phyloP scores from a whole-genome alignment of 768 basidiomycete genomes.

The Mycena epipterygia region DNA sequence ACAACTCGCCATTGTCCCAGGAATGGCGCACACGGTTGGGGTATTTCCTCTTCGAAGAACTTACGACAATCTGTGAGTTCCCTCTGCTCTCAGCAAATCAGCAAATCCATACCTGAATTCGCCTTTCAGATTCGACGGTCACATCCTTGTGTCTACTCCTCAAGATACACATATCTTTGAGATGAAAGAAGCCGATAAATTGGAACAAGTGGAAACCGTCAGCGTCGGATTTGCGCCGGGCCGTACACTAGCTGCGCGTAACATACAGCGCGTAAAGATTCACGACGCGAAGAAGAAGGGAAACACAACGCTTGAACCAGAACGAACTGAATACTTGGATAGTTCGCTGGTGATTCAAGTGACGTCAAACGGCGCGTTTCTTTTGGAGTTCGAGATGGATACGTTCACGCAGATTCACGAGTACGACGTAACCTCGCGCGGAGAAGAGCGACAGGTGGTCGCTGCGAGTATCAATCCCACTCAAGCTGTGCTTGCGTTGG shows the following conservation, averaged over 20 bases:
- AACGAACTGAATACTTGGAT: conserved; percentile 50
- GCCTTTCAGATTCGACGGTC: conserved; percentile 61
- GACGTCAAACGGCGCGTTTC: conserved; percentile 65
- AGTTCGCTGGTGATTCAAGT: conserved; percentile 81
- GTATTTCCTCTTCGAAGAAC: conserved; percentile 72
- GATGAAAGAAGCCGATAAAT: conserved; percentile 60
- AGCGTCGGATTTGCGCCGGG: conserved; percentile 60
- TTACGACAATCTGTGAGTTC: conserved; percentile 64
- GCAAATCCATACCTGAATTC: conserved; percentile 9
- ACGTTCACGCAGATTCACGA: conserved; percentile 56
- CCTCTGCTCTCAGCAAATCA: background rate
- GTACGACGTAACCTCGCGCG: conserved; percentile 52
- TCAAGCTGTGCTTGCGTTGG: conserved; percentile 74
- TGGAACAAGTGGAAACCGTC: conserved; percentile 53
- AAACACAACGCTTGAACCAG: background rate
- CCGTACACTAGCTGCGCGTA: conserved; percentile 74
- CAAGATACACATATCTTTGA: conserved; percentile 67
- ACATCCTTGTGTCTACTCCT: conserved; percentile 73
- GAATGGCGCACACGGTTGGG: conserved; percentile 66
- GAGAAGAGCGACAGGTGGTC: conserved; percentile 60
- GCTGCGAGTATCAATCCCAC: conserved; percentile 78
- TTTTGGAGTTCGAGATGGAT: conserved; percentile 68
- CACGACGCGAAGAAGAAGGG: background rate
- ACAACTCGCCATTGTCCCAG: conserved; percentile 70
- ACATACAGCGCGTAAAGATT: conserved; percentile 50